phyloP scores from a whole-genome alignment of 1,284 basidiomycete genomes.

The Papiliotrema laurentii region DNA sequence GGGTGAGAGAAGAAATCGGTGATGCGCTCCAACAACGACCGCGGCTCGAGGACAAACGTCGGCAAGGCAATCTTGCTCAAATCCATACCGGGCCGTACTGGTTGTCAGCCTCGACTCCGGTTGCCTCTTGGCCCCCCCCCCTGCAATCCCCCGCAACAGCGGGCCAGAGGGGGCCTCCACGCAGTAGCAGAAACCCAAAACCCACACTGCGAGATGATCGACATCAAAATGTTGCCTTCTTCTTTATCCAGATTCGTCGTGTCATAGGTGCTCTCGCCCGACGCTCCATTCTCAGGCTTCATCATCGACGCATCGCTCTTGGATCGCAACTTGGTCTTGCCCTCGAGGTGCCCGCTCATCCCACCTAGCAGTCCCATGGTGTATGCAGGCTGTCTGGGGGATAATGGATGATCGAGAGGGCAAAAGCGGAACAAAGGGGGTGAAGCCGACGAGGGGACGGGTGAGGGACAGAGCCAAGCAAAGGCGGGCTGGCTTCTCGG shows the following conservation, averaged over 20 bases:
- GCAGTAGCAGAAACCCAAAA: conserved; percentile 2
- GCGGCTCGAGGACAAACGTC: conserved; percentile 90
- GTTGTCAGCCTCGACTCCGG: background rate
- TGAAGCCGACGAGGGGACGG: background rate
- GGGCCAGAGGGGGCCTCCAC: background rate
- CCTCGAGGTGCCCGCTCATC: background rate
- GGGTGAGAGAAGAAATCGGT: conserved; percentile 99
- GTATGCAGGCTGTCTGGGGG: background rate
- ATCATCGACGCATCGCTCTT: background rate
- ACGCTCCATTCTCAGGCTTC: background rate
- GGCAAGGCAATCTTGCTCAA: conserved; percentile 87
- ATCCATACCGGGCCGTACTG: conserved; percentile 87
- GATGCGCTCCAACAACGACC: conserved; percentile 85
- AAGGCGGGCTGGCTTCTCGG: background rate
- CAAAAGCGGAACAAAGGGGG: background rate
- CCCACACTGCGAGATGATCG: conserved; percentile 47
- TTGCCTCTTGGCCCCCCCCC: no score
- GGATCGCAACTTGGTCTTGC: background rate
- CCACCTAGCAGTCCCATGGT: background rate
- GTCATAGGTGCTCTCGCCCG: conserved; percentile 38
- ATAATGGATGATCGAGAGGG: background rate
- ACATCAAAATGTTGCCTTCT: conserved; percentile 46
- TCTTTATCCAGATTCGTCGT: conserved; percentile 47
- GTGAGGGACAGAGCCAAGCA: background rate
- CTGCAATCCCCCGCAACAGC: background rate